These are phyloP conservation scores for Chlamydomonas asymmetrica DNA, from an alignment of 139 green algal genomes.

Conservation along the genomic window DNA sequence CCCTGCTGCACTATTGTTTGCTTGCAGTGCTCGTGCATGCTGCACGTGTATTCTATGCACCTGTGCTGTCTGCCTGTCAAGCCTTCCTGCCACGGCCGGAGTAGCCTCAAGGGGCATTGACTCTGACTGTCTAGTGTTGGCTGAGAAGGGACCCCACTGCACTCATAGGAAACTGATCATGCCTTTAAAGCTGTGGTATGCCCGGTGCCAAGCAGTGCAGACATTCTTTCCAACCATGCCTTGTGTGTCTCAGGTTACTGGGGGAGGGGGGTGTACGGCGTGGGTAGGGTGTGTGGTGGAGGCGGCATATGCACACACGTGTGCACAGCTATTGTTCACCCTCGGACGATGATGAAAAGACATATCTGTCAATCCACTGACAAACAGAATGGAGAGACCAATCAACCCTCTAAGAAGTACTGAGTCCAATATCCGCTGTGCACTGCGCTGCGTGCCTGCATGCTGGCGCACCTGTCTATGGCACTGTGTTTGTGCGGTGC, in stretches of 20 bases:
- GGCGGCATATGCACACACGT: not conserved
- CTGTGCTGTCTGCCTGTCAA: no score
- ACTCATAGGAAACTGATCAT: conserved; percentile 22
- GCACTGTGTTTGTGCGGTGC: no score
- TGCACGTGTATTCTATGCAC: no score
- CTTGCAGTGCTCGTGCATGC: no score
- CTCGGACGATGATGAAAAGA: not conserved
- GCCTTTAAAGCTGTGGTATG: conserved; percentile 5
- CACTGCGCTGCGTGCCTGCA: not conserved
- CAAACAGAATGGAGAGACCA: conserved; percentile 7
- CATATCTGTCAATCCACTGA: conserved; percentile 29
- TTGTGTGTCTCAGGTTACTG: not conserved
- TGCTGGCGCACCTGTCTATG: not conserved
- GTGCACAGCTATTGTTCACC: not conserved
- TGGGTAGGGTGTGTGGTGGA: not conserved
- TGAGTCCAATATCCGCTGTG: not conserved
- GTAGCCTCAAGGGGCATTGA: not conserved
- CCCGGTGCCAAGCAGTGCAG: conserved; percentile 13
- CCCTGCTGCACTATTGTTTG: no score
- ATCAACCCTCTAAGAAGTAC: conserved; percentile 28
- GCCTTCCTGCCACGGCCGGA: conserved; percentile 22
- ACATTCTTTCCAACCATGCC: not conserved
- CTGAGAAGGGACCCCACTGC: conserved; percentile 1
- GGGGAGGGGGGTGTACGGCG: not conserved
- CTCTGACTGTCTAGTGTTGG: conserved; percentile 10